Percentiles rank a stretch among this genome's conserved stretches.
Conservation (phyloP, 78 protist species). For the Dictyostelium purpureum region DNA sequence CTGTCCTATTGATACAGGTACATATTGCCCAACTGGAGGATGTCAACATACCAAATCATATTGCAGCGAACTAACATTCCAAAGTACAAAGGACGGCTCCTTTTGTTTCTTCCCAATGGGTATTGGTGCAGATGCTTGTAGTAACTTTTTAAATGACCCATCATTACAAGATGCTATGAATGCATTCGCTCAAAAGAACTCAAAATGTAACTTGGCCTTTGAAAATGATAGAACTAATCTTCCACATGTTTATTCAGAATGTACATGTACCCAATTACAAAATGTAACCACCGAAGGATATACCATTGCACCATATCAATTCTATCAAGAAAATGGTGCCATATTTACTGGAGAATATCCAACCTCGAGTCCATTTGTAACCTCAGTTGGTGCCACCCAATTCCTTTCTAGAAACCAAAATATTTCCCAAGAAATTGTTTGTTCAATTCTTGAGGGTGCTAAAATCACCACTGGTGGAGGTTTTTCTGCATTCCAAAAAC, state of each 20-base stretch:
- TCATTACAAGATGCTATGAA: conserved; percentile 3
- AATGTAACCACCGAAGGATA: background rate
- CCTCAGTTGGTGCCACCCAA: conserved; percentile 72
- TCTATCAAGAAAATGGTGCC: conserved; percentile 47
- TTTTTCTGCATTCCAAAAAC: conserved; percentile 50
- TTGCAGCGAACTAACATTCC: conserved; percentile 36
- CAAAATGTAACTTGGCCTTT: background rate
- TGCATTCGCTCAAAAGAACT: conserved; percentile 15
- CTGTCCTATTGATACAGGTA: conserved; percentile 48
- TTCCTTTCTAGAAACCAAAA: background rate
- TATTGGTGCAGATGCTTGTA: conserved; percentile 30
- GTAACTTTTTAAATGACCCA: background rate
- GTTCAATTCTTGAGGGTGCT: conserved; percentile 29
- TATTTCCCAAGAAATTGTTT: conserved; percentile 33
- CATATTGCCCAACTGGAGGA: conserved; percentile 80
- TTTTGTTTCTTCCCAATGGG: conserved; percentile 78
- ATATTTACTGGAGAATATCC: conserved; percentile 73
- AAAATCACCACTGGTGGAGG: conserved; percentile 78
- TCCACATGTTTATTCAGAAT: conserved; percentile 45
- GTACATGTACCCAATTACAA: conserved; percentile 20
- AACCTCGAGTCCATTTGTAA: conserved; percentile 68
- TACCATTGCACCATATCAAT: conserved; percentile 29
- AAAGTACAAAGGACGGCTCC: background rate
- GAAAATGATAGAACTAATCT: conserved; percentile 19
- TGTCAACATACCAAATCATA: conserved; percentile 27